Percentiles rank a stretch among this genome's conserved stretches.
Evolutionary conservation across 1,139 yeast species (phyloP).

Genomic region (Cylindricascospora bacillispora): DNA sequence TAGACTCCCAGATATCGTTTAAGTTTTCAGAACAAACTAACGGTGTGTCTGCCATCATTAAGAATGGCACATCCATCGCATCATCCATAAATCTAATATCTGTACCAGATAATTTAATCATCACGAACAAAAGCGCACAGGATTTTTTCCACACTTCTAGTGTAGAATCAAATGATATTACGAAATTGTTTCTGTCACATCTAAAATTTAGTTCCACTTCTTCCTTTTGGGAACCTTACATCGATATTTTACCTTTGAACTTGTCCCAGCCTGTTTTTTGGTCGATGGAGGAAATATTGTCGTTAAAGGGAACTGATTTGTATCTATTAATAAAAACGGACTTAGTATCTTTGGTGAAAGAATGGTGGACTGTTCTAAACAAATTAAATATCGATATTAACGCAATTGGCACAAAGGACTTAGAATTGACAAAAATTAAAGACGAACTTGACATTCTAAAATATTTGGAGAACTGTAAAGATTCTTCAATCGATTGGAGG

Average conservation of each 20-base stretch:
- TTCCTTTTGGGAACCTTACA: constrained; percentile 35
- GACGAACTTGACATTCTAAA: constrained; percentile 6
- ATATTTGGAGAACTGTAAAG: constrained; percentile 6
- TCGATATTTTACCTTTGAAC: constrained; percentile 44
- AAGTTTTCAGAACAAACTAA: constrained; percentile 13
- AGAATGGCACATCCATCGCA: constrained; percentile 6
- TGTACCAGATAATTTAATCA: constrained; percentile 31
- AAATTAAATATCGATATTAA: constrained; percentile 5
- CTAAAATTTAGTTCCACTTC: constrained; percentile 24
- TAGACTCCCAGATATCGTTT: constrained; percentile 28
- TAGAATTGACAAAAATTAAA: constrained; percentile 3
- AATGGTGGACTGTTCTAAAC: constrained; percentile 16
- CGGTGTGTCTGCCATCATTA: constrained; percentile 33
- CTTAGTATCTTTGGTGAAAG: constrained; percentile 23
- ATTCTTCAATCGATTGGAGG: constrained; percentile 33
- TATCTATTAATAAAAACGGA: constrained; percentile 25
- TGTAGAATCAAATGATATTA: constrained; percentile 29
- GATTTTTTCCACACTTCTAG: constrained; percentile 21
- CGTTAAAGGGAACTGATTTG: constrained; percentile 52
- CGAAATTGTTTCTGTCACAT: constrained; percentile 38
- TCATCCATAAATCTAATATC: constrained; percentile 20
- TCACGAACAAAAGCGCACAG: constrained; percentile 34
- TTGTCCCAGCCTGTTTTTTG: constrained; percentile 52
- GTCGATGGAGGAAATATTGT: constrained; percentile 37
- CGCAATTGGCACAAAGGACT: constrained; percentile 3